These are phyloP conservation scores for Buddleja alternifolia DNA, from an alignment of 257 asterid species.

Conservation along the genomic window DNA sequence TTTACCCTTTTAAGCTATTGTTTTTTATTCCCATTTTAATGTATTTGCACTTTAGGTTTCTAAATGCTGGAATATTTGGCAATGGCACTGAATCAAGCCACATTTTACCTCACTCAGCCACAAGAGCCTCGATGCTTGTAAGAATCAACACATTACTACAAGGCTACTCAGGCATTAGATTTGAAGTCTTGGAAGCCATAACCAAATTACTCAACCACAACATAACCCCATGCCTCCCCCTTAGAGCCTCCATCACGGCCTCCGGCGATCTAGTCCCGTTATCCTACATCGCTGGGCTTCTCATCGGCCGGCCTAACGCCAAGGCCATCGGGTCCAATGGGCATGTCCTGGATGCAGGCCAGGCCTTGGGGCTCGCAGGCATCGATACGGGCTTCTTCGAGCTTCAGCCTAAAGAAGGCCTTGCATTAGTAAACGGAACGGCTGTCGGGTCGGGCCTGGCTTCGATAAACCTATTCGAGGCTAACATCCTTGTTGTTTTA, in stretches of 20 bases:
- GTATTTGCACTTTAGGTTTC: conserved; percentile 20
- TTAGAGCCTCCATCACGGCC: conserved; percentile 46
- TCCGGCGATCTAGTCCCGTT: conserved; percentile 50
- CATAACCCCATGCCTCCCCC: conserved; percentile 49
- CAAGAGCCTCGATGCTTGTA: conserved; percentile 53
- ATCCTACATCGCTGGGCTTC: conserved; percentile 44
- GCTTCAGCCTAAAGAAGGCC: conserved; percentile 50
- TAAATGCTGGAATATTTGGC: conserved; percentile 52
- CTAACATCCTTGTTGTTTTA: conserved; percentile 36
- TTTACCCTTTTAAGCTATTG: no score
- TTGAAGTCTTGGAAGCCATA: conserved; percentile 44
- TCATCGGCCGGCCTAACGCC: conserved; percentile 46
- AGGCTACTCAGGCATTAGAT: conserved; percentile 55
- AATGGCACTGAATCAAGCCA: conserved; percentile 32
- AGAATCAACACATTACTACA: conserved; percentile 53
- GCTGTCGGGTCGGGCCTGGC: conserved; percentile 54
- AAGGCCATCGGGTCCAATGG: conserved; percentile 42
- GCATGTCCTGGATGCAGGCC: conserved; percentile 23
- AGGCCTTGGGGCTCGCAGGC: conserved; percentile 39
- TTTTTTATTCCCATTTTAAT: no score
- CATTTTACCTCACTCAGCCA: conserved; percentile 41
- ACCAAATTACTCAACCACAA: conserved; percentile 41
- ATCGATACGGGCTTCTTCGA: conserved; percentile 38
- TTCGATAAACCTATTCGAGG: conserved; percentile 40
- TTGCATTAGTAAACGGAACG: conserved; percentile 45